These are phyloP conservation scores for Articulospora tetracladia DNA, from an alignment of 495 filamentous ascomycete species.

Conservation along the genomic window DNA sequence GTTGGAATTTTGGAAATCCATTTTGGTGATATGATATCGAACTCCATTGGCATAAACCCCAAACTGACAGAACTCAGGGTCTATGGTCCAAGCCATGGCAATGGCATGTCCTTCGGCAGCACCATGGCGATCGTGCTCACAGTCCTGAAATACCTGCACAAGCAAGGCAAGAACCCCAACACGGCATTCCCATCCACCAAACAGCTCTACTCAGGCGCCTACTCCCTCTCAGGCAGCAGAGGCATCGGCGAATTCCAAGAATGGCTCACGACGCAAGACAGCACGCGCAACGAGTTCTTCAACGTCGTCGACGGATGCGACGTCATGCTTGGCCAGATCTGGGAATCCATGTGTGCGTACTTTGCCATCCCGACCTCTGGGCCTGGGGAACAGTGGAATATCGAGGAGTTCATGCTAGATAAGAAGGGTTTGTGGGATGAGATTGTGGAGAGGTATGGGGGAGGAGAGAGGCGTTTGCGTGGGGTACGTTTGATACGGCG, in stretches of 20 bases:
- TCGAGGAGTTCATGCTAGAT: slow-evolving; percentile 25
- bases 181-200: not conserved
- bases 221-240: not conserved
- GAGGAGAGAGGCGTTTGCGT: not conserved
- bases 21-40: slow-evolving; percentile 31
- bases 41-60: slow-evolving; percentile 22
- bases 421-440: slow-evolving; percentile 29
- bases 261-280: not conserved
- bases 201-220: not conserved
- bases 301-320: not conserved
- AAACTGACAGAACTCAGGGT: slow-evolving; percentile 13
- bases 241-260: not conserved
- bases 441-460: slow-evolving; percentile 4
- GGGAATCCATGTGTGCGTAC: slow-evolving; percentile 25
- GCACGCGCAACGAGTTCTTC: not conserved
- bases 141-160: not conserved
- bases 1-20: slow-evolving; percentile 31
- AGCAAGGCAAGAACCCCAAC: not conserved
- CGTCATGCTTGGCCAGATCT: not conserved
- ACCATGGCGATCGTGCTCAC: not conserved
- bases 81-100: not conserved
- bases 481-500: not conserved
- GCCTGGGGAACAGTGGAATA: slow-evolving; percentile 18
- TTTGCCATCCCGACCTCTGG: not conserved
- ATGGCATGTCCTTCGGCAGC: not conserved